Conservation (phyloP, 805 yeast species). For the Debaryomyces castellii region DNA sequence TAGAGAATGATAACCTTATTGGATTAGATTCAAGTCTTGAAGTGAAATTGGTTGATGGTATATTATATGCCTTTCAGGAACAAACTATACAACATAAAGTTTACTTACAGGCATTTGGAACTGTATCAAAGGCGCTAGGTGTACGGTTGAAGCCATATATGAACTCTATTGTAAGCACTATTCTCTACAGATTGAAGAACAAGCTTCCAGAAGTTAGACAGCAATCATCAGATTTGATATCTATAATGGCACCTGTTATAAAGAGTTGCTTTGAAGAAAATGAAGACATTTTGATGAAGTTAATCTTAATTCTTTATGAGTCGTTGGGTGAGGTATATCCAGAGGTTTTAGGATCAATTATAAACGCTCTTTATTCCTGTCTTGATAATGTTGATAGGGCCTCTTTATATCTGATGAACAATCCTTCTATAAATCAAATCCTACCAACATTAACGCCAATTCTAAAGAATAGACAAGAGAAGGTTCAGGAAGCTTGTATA, state of each 20-base stretch:
- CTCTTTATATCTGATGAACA: conserved; percentile 47
- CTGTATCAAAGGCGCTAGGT: conserved; percentile 62
- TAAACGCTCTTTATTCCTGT: conserved; percentile 67
- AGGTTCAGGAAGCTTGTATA: conserved; percentile 83
- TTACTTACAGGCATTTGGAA: conserved; percentile 62
- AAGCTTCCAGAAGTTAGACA: conserved; percentile 72
- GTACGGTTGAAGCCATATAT: conserved; percentile 67
- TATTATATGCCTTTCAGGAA: conserved; percentile 77
- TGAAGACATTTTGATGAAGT: conserved; percentile 58
- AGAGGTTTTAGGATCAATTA: conserved; percentile 83
- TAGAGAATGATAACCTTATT: conserved; percentile 27
- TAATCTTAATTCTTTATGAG: conserved; percentile 80
- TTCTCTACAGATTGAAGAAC: conserved; percentile 71
- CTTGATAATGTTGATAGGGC: conserved; percentile 59
- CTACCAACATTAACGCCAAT: conserved; percentile 91
- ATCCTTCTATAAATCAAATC: conserved; percentile 79
- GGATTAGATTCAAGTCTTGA: conserved; percentile 67
- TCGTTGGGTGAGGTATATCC: conserved; percentile 94
- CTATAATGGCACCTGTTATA: conserved; percentile 64
- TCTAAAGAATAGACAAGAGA: conserved; percentile 82
- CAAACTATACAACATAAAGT: conserved; percentile 59
- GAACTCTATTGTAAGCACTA: conserved; percentile 67
- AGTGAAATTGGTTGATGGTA: conserved; percentile 72
- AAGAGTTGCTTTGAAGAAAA: conserved; percentile 56
- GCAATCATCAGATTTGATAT: conserved; percentile 78